Percentiles rank a stretch among this genome's conserved stretches.
Evolutionary conservation across 2,329 filamentous ascomycete genomes (phyloP).

Genomic region (Fusarium veterinarium): DNA sequence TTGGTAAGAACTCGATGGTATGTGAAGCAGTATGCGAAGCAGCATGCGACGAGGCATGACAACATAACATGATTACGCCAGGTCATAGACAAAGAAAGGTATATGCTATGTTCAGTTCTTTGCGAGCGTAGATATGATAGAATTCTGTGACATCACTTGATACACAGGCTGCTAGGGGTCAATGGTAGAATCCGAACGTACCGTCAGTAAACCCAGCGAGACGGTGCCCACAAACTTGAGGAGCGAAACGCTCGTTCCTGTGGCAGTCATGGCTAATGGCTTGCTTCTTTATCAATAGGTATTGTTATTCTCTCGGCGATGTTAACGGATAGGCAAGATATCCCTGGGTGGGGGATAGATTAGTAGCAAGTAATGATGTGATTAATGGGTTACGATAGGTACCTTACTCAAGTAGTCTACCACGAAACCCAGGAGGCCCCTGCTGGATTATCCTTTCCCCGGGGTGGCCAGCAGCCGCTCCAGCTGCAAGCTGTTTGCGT

Average conservation of each 20-base stretch:
- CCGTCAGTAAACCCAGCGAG: slow-evolving; percentile 87
- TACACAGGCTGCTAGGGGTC: slow-evolving; percentile 5
- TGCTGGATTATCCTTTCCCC: not conserved
- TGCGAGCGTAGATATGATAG: not conserved
- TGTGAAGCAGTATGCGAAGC: not conserved
- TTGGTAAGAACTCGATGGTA: not conserved
- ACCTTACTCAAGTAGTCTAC: not conserved
- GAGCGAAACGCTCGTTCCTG: slow-evolving; percentile 76
- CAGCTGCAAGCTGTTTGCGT: not conserved
- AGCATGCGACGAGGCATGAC: not conserved
- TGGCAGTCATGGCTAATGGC: slow-evolving; percentile 67
- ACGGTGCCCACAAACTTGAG: slow-evolving; percentile 95
- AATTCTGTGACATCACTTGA: slow-evolving; percentile 19
- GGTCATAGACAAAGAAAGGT: not conserved
- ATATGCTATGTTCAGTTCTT: not conserved
- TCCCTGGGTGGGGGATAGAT: slow-evolving; percentile 2
- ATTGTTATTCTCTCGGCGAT: not conserved
- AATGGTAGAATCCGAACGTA: slow-evolving; percentile 59
- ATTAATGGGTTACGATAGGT: slow-evolving; percentile 6
- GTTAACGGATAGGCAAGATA: slow-evolving; percentile 1
- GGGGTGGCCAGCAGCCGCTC: not conserved
- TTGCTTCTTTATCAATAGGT: not conserved
- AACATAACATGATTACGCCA: not conserved
- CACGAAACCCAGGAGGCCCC: too few species aligned
- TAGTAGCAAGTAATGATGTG: slow-evolving; percentile 27